Evolutionary conservation across 495 filamentous ascomycete species (phyloP), one percentile per base, ranked within the genome.

Genomic region (Penicillium steckii): DNA sequence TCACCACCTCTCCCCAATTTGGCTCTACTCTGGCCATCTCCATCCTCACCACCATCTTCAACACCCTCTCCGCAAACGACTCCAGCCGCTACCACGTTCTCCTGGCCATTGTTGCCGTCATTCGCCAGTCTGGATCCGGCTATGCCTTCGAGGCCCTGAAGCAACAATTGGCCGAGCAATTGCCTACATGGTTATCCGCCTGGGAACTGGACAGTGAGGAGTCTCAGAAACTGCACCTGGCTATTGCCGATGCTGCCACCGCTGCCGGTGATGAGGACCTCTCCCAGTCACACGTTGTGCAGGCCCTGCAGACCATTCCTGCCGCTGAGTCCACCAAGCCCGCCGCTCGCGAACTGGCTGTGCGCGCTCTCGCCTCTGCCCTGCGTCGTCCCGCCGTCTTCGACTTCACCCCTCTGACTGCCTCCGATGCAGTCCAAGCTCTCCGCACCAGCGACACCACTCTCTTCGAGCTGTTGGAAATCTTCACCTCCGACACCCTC

Each of bases 21-120:
- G 91, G 93, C 52, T 79, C 87, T 48, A 85, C 88, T 33, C 80
- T 99, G 50, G 85, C 90, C 46, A 86, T 96, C 58, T 87, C 86
- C 53, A 87, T 91, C 49, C 84, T 99, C 55, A 91, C 89, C 64
- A 96, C 91, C 50, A 81, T 99, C 70, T 99, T 97, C 87, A 99
- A 99, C 77, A 89, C 95, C 45, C 84, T 97, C 47, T 77, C 83
- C 38, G 65, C 82, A 37, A 74, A 80, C 53, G 88, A 90, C 66
- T 86, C 88, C 8, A 80, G 86, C 61, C 86, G 93, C 25, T 97
- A 87, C 79, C 85, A 95, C 60, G 89, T 97, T 55, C 85, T 97
- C 62, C 75, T 91, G 70, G 83, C 89, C 57, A 88, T 96, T 56
- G 65, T 96, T 23, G 81, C 83, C 54, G 85, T 95, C 51, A 83